Percentiles rank a stretch among this genome's conserved stretches.
These are phyloP conservation scores for Metschnikowia orientalis DNA, from an alignment of 805 yeast genomes.

Conservation along the genomic window DNA sequence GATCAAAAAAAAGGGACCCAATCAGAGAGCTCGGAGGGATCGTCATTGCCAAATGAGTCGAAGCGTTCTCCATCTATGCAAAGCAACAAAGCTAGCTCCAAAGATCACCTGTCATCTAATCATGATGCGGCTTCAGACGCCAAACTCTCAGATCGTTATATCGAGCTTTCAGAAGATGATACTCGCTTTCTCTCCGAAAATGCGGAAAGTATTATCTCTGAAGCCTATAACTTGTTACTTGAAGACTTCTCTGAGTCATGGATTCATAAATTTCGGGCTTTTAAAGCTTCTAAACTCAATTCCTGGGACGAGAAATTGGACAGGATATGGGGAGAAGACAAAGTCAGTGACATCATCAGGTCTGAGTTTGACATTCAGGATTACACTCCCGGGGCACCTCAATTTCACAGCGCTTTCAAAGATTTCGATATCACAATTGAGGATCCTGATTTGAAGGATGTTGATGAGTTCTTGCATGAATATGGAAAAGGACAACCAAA, in stretches of 20 bases:
- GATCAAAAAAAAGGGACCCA: neutral
- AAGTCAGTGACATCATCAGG: constrained; percentile 25
- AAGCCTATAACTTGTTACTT: constrained; percentile 25
- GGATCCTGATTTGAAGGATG: constrained; percentile 26
- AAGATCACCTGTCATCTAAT: neutral
- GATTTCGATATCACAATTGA: constrained; percentile 29
- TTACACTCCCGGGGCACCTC: constrained; percentile 31
- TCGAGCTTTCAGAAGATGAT: constrained; percentile 1
- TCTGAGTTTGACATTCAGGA: constrained; percentile 34
- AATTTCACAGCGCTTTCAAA: constrained; percentile 27
- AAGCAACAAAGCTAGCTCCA: neutral
- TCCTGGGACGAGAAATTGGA: constrained; percentile 25
- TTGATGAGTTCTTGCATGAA: constrained; percentile 34
- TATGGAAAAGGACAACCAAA: constrained; percentile 50
- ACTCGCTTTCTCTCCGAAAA: constrained; percentile 15
- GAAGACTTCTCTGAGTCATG: constrained; percentile 30
- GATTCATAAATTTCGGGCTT: constrained; percentile 29
- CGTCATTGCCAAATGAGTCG: neutral
- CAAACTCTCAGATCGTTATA: neutral
- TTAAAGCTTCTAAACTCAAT: constrained; percentile 20
- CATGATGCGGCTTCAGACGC: neutral
- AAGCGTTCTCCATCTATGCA: no score
- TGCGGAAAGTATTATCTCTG: constrained; percentile 24
- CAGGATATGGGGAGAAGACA: constrained; percentile 34
- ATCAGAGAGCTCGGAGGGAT: neutral